Base-by-base conservation (phyloP, 768 basidiomycete genomes). In the Peribolospora baueri region DNA sequence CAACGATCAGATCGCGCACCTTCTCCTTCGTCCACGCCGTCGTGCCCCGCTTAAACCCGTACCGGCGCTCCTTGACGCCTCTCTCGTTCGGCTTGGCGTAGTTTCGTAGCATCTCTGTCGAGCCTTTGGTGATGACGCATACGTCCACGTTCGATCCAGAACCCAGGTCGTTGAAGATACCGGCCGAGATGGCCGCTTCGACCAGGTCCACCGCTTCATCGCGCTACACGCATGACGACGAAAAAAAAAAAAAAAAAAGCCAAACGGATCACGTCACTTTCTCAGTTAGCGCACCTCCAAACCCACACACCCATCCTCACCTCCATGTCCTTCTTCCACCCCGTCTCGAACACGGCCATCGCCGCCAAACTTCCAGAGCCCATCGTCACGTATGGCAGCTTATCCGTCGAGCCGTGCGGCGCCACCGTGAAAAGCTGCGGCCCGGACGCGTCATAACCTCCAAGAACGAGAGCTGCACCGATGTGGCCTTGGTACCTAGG, bases 91-190 rank as follows among this genome's bases (percentile, higher is more conserved):
- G 93, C 73, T 76, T 88, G 68, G 83, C 80, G 65, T 82, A 83
- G 70, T 95, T 95, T 58, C 93, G 76, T 57, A 95, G 71, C 83
- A 84, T 90, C 68, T 93, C 87, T 0, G 88, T 90, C 57, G 78
- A 72, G 50, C 74, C 70, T 48, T 81, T 79, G 4, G 85, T 88
- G 69, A 98, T 90, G 61, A 97, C 76, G 67, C 90, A 91, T 1
- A 88, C 91, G 67, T 98, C 93, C 63, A 97, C 77, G 66, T 98
- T 97, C n/a, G 85, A 88, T 47, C 93, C 93, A 0, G 91, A 95
- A 3, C 93, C 93, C 42, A 97, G 77, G 72, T 98, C 93, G 71
- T 98, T 97, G 76, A 93, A 97, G 66, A 98, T 90, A 75, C 93
- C 93, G 2, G 86, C 84, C 36, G 82, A 79, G 63, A 98, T 79